Base-by-base conservation (phyloP, 1,284 basidiomycete genomes). In the Irpex rosettiformis region DNA sequence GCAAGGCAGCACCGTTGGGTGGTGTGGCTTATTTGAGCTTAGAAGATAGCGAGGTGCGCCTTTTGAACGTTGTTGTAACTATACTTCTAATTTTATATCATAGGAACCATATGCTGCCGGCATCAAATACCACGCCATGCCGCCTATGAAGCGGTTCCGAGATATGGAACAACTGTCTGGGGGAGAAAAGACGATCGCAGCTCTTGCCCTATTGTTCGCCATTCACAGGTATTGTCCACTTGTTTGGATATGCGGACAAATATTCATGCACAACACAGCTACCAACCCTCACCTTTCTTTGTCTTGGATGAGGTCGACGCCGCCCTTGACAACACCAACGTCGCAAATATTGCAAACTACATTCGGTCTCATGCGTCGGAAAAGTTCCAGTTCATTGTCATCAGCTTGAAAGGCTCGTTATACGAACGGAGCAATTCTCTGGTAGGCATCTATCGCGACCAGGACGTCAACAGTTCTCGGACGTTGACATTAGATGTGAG, bases 101-200 rank as follows among this genome's bases (percentile, higher is more conserved):
- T 60, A 97, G 91, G 97, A 99, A 80, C 97, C 97, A 0, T 99
- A 99, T 68, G 83, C 85, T 24, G 91, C 89, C 27, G 97, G 96
- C 58, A 93, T 99, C 76, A 97, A 96, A 73, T 99, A 98, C 71
- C 96, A 98, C 71, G 95, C 96, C 0, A 99, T 99, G 93, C 96
- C 96, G 0, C 96, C 96, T 0, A 96, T 98, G 88, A 99, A 99
- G 73, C 91, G 95, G 4, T 99, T 99, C 81, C 85, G 96, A 64
- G 97, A 99, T 72, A 99, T 99, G 92, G 96, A 98, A 61, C 96
- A 98, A 71, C 79, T 99, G 4, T 98, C 95, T 0, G 97, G 96
- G 56, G 97, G 97, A 24, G 97, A 99, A 73, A 98, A 98, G 78
- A 98, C 96, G 0, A 96, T 99, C 62, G 97, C 97, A 3, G 96